Evolutionary conservation across 345 rosid species (phyloP).

Genomic region (Populus alba): DNA sequence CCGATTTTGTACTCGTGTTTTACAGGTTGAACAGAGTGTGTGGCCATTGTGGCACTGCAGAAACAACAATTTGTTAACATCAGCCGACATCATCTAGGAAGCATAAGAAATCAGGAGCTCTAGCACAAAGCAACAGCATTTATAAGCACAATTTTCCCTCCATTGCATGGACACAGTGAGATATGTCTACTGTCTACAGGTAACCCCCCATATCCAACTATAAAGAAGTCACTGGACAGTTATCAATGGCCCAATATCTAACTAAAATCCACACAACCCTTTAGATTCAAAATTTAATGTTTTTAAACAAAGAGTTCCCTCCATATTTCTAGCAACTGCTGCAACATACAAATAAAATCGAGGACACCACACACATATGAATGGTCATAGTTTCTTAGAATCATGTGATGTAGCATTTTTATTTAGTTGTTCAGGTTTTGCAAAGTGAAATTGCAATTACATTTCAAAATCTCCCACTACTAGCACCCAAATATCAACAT

Average conservation of each 20-base stretch:
- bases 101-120: not conserved
- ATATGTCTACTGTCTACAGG: not conserved
- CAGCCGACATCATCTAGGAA: not conserved
- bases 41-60: constrained; percentile 97
- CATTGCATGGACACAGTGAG: not conserved
- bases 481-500: not conserved
- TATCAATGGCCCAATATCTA: not conserved
- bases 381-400: not conserved
- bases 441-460: not conserved
- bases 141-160: not conserved
- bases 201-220: not conserved
- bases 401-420: not conserved
- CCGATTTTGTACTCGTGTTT: constrained; percentile 79
- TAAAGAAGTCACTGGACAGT: not conserved
- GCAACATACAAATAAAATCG: not conserved
- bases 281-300: not conserved
- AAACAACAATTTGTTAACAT: not conserved
- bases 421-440: not conserved
- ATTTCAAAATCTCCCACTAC: not conserved
- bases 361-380: not conserved
- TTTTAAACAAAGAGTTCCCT: not conserved
- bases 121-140: not conserved
- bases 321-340: not conserved
- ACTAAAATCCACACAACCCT: not conserved
- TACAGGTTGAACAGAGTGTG: constrained; percentile 92